Percentiles rank a stretch among this genome's conserved stretches.
These are phyloP conservation scores for Beauveria australis DNA, from an alignment of 2,329 filamentous ascomycete species.

Conservation along the genomic window DNA sequence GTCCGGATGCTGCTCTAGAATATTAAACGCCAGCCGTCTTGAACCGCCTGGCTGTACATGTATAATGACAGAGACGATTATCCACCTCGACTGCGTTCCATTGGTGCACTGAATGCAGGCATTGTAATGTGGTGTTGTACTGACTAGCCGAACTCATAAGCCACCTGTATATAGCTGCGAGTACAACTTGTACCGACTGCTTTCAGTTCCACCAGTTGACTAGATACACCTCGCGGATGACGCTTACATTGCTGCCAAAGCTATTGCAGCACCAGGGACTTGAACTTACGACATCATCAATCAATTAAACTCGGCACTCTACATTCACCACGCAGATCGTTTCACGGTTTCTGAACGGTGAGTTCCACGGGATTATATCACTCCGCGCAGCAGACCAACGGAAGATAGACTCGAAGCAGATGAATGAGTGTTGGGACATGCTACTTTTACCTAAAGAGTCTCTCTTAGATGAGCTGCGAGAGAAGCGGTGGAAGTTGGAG, in stretches of 20 bases:
- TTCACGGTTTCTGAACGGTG: no score
- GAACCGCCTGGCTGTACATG: conserved; percentile 1
- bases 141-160: no score
- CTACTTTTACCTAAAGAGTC: not conserved
- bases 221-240: not conserved
- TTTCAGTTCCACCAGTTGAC: not conserved
- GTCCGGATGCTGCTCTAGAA: conserved; percentile 4
- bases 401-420: not conserved
- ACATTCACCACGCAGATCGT: no score
- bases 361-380: no score
- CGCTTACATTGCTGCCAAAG: not conserved
- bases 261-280: no score
- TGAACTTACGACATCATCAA: no score
- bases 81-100: not conserved
- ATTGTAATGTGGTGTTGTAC: not conserved
- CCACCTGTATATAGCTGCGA: no score
- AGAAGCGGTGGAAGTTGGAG: no score
- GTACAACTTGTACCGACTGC: not conserved
- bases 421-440: not conserved
- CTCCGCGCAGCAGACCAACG: no score
- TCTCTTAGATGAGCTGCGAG: not conserved
- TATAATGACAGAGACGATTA: conserved; percentile 7
- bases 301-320: no score
- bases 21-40: not conserved
- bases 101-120: not conserved